Evolutionary conservation across 169 alveolate genomes (phyloP).

Genomic region (Eimeria acervulina): DNA sequence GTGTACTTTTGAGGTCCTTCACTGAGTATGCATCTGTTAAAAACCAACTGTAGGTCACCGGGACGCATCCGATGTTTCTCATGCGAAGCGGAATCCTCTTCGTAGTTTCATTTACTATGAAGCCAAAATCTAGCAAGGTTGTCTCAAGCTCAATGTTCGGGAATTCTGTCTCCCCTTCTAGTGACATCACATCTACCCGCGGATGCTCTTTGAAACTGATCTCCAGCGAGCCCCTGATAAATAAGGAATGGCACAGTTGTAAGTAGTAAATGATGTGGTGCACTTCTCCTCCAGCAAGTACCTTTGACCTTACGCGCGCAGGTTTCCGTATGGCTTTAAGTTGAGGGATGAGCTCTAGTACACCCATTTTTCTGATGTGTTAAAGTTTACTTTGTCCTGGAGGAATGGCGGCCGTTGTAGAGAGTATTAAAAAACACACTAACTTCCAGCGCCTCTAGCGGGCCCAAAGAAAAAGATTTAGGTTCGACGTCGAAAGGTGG

Average conservation of each 20-base stretch:
- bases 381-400: conserved; percentile 66
- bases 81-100: conserved; percentile 85
- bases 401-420: conserved; percentile 84
- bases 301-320: not conserved
- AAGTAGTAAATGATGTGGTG: not conserved
- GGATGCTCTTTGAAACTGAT: conserved; percentile 95
- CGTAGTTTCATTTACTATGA: conserved; percentile 92
- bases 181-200: conserved; percentile 93
- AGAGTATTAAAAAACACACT: conserved; percentile 93
- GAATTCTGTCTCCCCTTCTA: conserved; percentile 95
- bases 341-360: conserved; percentile 79
- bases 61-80: conserved; percentile 93
- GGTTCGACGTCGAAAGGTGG: conserved; percentile 93
- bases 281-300: not conserved
- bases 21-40: conserved; percentile 86
- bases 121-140: conserved; percentile 94
- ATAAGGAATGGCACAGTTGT: not conserved
- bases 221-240: conserved; percentile 86
- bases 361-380: not conserved
- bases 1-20: conserved; percentile 25
- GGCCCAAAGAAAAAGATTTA: conserved; percentile 89
- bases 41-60: conserved; percentile 94
- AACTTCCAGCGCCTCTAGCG: conserved; percentile 88
- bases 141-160: conserved; percentile 93
- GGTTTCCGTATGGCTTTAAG: conserved; percentile 84